These are phyloP conservation scores for Kwoniella shandongensis DNA, from an alignment of 768 basidiomycete genomes.

Conservation along the genomic window DNA sequence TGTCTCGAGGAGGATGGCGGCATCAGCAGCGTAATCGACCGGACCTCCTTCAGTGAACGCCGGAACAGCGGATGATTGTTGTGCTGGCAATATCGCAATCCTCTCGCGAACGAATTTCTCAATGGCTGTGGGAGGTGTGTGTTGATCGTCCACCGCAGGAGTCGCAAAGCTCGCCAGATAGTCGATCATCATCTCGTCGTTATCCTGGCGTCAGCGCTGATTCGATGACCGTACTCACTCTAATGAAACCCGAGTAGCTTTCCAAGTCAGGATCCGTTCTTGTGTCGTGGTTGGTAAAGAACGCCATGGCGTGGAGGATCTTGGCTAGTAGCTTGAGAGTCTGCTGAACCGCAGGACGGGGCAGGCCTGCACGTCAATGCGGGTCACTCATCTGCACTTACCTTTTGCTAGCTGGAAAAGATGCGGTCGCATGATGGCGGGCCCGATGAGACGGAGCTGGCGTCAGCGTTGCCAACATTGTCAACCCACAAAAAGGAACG, in stretches of 20 bases:
- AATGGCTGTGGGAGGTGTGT: slow-evolving; percentile 6
- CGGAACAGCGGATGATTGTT: slow-evolving; percentile 9
- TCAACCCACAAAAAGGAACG: slow-evolving; percentile 24
- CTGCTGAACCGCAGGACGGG: slow-evolving; percentile 9
- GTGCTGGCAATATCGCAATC: neutral
- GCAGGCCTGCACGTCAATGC: no score
- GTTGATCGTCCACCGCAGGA: slow-evolving; percentile 4
- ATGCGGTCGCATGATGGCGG: slow-evolving; percentile 33
- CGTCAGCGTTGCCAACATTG: neutral
- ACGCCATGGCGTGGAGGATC: slow-evolving; percentile 27
- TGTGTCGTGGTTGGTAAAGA: slow-evolving; percentile 18
- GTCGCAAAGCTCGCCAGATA: slow-evolving; percentile 24
- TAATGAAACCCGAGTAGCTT: slow-evolving; percentile 15
- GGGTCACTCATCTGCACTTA: no score
- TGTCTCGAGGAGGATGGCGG: slow-evolving; percentile 16
- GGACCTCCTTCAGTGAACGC: slow-evolving; percentile 18
- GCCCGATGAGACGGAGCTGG: slow-evolving; percentile 32
- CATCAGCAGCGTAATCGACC: slow-evolving; percentile 19
- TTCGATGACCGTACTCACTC: slow-evolving; percentile 5
- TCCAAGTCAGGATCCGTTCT: slow-evolving; percentile 17
- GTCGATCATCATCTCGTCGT: slow-evolving; percentile 22
- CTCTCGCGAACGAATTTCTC: slow-evolving; percentile 7
- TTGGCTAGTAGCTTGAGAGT: slow-evolving; percentile 29
- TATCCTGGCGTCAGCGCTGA: slow-evolving; percentile 7
- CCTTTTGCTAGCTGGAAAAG: slow-evolving; percentile 26